Conservation (phyloP, 305 asterid species). For the Ajuga reptans region DNA sequence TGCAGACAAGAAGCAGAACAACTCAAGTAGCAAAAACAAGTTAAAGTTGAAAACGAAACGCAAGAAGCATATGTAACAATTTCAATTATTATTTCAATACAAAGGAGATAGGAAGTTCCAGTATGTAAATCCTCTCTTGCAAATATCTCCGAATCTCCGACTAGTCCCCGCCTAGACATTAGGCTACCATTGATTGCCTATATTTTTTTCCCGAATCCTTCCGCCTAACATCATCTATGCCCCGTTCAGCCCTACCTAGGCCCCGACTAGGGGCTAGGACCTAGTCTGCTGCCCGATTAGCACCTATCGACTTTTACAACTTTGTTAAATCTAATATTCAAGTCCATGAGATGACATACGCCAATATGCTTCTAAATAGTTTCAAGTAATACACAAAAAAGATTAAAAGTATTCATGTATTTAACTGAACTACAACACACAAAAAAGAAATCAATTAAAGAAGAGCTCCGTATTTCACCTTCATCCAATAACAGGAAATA, state of each 20-base stretch:
- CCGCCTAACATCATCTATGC: too few relatives aligned
- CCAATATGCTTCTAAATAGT: neutral
- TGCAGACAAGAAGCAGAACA: neutral
- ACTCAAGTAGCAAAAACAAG: neutral
- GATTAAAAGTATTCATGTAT: neutral
- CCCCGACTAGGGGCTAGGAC: too few relatives aligned
- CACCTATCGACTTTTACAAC: too few relatives aligned
- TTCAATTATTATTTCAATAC: neutral
- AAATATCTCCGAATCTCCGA: too few relatives aligned
- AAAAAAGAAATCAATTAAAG: neutral
- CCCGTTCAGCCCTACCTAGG: too few relatives aligned
- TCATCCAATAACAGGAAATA: neutral
- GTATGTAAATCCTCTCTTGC: neutral
- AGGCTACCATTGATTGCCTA: too few relatives aligned
- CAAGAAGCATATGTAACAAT: neutral
- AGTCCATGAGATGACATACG: neutral
- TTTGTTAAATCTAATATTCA: too few relatives aligned
- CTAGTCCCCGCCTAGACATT: too few relatives aligned
- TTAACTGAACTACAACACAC: neutral
- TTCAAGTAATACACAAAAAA: neutral
- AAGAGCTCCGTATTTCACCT: neutral
- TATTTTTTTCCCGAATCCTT: too few relatives aligned
- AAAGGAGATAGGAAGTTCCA: neutral
- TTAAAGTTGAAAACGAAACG: neutral
- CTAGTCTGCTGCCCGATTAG: too few relatives aligned